phyloP scores from a whole-genome alignment of 441 rosid species.

The Erodium moschatum region DNA sequence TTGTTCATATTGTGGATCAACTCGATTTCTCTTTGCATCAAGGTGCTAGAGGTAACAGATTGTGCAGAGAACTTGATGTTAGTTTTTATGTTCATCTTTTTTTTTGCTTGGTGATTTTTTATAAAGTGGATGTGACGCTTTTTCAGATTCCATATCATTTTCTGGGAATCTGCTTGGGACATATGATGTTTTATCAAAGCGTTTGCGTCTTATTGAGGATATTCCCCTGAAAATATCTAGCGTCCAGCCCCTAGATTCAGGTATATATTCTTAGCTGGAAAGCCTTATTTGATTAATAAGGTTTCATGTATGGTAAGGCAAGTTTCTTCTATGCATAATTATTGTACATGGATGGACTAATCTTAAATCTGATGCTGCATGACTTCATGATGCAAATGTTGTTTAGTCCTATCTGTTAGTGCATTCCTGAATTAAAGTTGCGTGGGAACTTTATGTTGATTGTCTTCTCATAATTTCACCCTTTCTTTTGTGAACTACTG shows the following conservation, averaged over 20 bases:
- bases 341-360: no score
- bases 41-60: constrained; percentile 52
- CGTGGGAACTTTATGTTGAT: no score
- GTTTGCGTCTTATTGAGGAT: constrained; percentile 57
- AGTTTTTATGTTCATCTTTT: neutral
- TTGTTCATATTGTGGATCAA: constrained; percentile 67
- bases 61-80: constrained; percentile 13
- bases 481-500: neutral
- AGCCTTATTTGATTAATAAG: neutral
- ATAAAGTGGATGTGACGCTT: constrained; percentile 11
- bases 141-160: constrained; percentile 59
- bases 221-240: constrained; percentile 75
- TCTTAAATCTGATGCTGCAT: no score
- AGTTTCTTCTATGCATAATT: no score
- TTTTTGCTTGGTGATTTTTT: neutral
- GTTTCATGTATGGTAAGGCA: no score
- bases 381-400: no score
- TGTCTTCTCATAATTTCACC: neutral
- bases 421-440: no score
- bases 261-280: constrained; percentile 29
- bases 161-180: constrained; percentile 52
- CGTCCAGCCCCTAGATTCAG: constrained; percentile 78
- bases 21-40: constrained; percentile 74
- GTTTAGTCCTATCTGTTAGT: no score
- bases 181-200: constrained; percentile 62